Base-by-base conservation (phyloP, 345 rosid genomes). In the Diplotaxis tenuifolia region DNA sequence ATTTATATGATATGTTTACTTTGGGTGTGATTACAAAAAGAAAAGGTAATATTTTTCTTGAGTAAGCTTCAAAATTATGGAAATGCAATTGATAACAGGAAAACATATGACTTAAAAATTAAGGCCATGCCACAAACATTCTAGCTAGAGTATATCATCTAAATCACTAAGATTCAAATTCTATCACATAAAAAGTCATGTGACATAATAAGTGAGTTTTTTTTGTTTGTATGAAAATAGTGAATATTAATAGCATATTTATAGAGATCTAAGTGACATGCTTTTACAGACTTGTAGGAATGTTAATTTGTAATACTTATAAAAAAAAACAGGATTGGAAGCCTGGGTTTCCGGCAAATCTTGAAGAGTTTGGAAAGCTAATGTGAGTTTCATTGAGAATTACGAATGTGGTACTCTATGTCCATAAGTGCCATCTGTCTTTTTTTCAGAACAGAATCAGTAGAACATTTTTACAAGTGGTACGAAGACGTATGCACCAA, bases 311-410 rank as follows among this genome's bases (percentile, higher is more conserved):
- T 74, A 32, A 45, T 65, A 10, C 9, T 56, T 52, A 25, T 9
- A 8, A 9, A 34, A 69, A 54, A 27, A 72, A 72, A 65, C 89
- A 94, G 98, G 98, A 75, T 71, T 83, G 61, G 87, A 89, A 68
- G 90, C 93, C 60, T 89, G 98, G 98, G 82, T 86, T 65, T 82
- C 87, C 9, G 96, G 93, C 9, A 25, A 74, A 86, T 55, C 55
- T 88, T 77, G 75, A 84, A 78, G 84, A 84, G 19, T 89, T 91
- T 53, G 98, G 96, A 59, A 81, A 81, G 75, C 87, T 94, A 53
- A 83, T 94, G 79, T 87, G 78, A 94, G 98, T 84, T 94, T 96
- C 27, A 94, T 89, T 56, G 72, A 81, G 70, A 94, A 91, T 79
- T 88, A 94, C 70, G 97, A 94, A 88, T 94, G 96, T 15, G 97